Evolutionary conservation across 306 rosid genomes (phyloP), one percentile per base, ranked within the genome.

Genomic region (Castanea mollissima): DNA sequence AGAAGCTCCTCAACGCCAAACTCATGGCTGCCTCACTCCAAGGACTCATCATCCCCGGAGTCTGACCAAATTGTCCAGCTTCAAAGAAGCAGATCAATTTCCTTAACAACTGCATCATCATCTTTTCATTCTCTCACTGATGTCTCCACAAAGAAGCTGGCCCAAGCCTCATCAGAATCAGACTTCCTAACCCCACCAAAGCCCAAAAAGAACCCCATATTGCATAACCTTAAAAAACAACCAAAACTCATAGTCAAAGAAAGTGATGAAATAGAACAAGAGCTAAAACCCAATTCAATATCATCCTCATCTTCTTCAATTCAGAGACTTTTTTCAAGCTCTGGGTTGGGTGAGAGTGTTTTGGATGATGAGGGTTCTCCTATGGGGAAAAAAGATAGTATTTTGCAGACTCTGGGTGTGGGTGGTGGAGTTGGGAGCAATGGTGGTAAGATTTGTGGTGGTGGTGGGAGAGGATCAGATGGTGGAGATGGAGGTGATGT

Each of bases 1-100:
- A 84, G 92, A 84, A 92, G 91, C 76, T 88, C 88, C 29, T 91
- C 92, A 0, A 54, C 97, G 16, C 92, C 95, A 38, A 86, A 86
- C 52, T 91, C 98, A 69, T 80, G 87, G 85, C 38, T 79, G 15
- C 84, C 74, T 55, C 89, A 76, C 76, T 80, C 80, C 73, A 87
- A 76, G 60, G 91, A 75, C 2, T 71, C 87, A 12, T 84, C 85
- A 12, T 84, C 84, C 65, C 68, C 77, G 1, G 94, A 88, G 31
- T 63, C 84, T 20, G 89, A 88, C 35, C 80, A 71, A 2, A 13
- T 70, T 78, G 83, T 82, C 75, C 86, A 84, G 1, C 88, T 88
- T 69, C 84, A 78, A 15, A 84, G 87, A 81, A 78, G 88, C 57
- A 79, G 55, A 44, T 88, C 97, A 32, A 19, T 84, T 75, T 87